A percentile compares a stretch with the other conserved stretches of the same genome.
These are phyloP conservation scores for Lolium multiflorum DNA, from an alignment of 176 grass and related monocot species.

Conservation along the genomic window DNA sequence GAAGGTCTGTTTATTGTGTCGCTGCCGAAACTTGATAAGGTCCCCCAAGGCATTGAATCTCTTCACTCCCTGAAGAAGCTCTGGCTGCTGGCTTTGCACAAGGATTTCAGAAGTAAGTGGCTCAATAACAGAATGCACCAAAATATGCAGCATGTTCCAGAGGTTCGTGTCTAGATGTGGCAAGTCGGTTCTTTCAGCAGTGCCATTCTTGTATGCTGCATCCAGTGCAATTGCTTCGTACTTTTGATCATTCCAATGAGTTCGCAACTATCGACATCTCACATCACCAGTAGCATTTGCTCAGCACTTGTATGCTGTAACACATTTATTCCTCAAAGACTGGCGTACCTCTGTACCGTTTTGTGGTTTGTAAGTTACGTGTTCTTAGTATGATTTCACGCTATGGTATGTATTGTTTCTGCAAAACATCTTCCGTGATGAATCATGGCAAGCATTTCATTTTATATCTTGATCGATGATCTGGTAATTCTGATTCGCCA, in stretches of 20 bases:
- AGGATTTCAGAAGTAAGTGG: conserved; percentile 33
- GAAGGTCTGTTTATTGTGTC: conserved; percentile 33
- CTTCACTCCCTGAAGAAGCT: conserved; percentile 34
- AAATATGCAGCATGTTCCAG: conserved; percentile 6
- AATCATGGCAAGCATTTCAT: neutral
- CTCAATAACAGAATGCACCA: neutral
- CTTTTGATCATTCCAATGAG: neutral
- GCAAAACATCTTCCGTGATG: neutral
- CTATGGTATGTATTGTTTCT: neutral
- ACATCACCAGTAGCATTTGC: neutral
- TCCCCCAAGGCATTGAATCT: conserved; percentile 30
- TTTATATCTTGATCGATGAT: neutral
- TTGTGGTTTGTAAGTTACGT: neutral
- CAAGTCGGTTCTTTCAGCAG: neutral
- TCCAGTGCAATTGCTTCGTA: neutral
- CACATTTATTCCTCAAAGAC: neutral
- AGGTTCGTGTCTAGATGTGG: conserved; percentile 6
- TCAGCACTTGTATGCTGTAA: neutral
- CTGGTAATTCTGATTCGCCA: neutral
- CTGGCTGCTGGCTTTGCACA: neutral
- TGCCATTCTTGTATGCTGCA: neutral
- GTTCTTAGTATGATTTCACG: neutral
- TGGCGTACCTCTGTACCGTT: no score
- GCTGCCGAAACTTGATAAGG: neutral
- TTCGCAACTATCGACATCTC: neutral